These are phyloP conservation scores for Globisporangium mamillatum DNA, from an alignment of 352 stramenopile species.

Conservation along the genomic window DNA sequence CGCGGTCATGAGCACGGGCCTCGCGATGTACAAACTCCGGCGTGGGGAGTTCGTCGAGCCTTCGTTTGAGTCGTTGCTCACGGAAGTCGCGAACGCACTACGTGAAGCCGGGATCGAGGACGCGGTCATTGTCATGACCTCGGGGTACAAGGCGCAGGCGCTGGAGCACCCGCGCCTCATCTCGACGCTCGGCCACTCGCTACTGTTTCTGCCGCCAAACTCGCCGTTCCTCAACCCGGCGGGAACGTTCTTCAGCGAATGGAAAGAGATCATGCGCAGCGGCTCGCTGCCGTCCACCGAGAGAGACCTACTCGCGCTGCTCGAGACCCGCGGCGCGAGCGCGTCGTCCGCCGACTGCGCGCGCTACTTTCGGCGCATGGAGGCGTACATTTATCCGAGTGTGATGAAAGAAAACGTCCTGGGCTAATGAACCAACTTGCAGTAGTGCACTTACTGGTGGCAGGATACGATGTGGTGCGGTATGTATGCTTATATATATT, in stretches of 20 bases:
- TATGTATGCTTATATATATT: too few relatives aligned
- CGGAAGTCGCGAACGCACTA: not conserved
- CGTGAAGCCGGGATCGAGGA: not conserved
- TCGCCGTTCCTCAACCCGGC: slow-evolving; percentile 6
- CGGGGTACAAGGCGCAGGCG: not conserved
- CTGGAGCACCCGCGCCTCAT: slow-evolving; percentile 2
- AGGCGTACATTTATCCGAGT: not conserved
- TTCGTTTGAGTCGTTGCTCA: not conserved
- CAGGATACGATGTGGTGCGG: too few relatives aligned
- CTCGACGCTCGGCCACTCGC: not conserved
- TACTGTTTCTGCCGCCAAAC: slow-evolving; percentile 1
- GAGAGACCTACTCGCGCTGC: not conserved
- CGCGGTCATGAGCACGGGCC: not conserved
- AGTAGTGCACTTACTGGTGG: too few relatives aligned
- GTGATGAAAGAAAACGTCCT: not conserved
- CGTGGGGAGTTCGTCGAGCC: not conserved
- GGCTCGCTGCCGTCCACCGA: not conserved
- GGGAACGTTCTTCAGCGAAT: not conserved
- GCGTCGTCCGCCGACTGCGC: not conserved
- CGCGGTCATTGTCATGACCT: not conserved
- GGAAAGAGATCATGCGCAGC: not conserved
- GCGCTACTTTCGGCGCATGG: not conserved
- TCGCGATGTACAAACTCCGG: slow-evolving; percentile 3
- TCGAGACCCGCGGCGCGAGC: not conserved
- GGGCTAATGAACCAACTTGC: not conserved